A percentile compares a stretch with the other conserved stretches of the same genome.
Conservation (phyloP, 768 basidiomycete genomes). For the Mrakia gelida region DNA sequence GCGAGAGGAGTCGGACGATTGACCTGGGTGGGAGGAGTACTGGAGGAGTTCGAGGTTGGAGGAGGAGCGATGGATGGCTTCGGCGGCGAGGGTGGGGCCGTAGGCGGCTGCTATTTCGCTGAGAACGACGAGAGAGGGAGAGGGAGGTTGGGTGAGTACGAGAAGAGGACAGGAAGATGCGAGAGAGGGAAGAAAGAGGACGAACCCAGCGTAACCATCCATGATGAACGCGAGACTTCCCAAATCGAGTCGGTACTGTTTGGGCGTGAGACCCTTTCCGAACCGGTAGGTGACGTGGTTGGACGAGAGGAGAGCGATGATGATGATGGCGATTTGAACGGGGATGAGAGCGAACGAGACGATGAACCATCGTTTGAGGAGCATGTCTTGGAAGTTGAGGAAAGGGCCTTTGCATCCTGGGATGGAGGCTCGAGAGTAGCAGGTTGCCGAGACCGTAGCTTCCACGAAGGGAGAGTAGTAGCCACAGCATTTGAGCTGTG, state of each 20-base stretch:
- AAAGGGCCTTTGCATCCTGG: constrained; percentile 70
- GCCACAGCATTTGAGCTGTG: constrained; percentile 69
- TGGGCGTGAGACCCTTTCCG: constrained; percentile 83
- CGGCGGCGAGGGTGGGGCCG: constrained; percentile 60
- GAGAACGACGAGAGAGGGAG: constrained; percentile 9
- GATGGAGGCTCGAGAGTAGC: constrained; percentile 65
- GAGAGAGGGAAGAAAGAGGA: constrained; percentile 8
- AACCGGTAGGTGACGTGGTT: constrained; percentile 84
- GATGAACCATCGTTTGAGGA: constrained; percentile 63
- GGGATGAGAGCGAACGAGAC: constrained; percentile 64
- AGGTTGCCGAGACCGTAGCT: constrained; percentile 67
- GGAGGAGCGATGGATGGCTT: constrained; percentile 57
- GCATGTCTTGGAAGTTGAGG: constrained; percentile 55
- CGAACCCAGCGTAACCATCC: constrained; percentile 74
- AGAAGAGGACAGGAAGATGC: not conserved
- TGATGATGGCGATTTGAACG: constrained; percentile 60
- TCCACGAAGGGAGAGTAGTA: constrained; percentile 76
- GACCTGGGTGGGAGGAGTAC: constrained; percentile 15
- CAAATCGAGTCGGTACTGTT: constrained; percentile 70
- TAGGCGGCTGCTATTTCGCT: constrained; percentile 74
- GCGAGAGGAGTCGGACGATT: not conserved
- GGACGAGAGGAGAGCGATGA: constrained; percentile 63
- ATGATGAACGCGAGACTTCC: constrained; percentile 74
- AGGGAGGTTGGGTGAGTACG: not conserved
- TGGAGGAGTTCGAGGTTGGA: constrained; percentile 50